Conservation (phyloP, 2,329 filamentous ascomycete species). For the Leptosphaerulina australis region DNA sequence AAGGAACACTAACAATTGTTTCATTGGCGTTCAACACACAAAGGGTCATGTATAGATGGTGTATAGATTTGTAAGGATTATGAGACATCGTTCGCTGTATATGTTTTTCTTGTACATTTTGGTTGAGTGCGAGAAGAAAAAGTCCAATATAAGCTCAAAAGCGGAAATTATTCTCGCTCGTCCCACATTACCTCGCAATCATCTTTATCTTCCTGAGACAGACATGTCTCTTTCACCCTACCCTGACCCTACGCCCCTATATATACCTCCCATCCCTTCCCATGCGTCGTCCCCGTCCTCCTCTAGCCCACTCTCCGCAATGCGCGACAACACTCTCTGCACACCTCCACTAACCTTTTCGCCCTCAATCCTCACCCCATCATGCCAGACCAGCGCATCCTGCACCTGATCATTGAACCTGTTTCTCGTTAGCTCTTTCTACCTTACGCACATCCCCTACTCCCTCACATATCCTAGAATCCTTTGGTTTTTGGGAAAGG, state of each 20-base stretch:
- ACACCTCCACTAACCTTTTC: conserved; percentile 34
- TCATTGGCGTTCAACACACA: not conserved
- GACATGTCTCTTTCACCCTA: no score
- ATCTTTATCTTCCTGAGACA: no score
- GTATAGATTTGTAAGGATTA: conserved; percentile 4
- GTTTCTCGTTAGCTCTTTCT: not conserved
- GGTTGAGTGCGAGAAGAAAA: no score
- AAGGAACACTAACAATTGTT: conserved; percentile 8
- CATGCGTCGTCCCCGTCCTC: conserved; percentile 28
- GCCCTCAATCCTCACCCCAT: conserved; percentile 29
- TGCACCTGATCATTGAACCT: conserved; percentile 28
- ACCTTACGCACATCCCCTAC: not conserved
- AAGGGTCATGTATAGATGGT: not conserved
- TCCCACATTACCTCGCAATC: no score
- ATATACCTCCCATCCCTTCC: conserved; percentile 16
- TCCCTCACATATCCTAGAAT: no score
- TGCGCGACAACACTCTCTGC: conserved; percentile 31
- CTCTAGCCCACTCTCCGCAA: conserved; percentile 32
- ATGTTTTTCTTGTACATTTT: not conserved
- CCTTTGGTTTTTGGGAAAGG: no score
- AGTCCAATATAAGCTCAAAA: no score
- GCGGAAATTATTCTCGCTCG: no score
- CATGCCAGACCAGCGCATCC: conserved; percentile 35
- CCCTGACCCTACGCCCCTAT: conserved; percentile 5
- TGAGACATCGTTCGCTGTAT: not conserved